Percentiles rank a stretch among this genome's conserved stretches.
Conservation (phyloP, 345 rosid species). For the Sonneratia alba region DNA sequence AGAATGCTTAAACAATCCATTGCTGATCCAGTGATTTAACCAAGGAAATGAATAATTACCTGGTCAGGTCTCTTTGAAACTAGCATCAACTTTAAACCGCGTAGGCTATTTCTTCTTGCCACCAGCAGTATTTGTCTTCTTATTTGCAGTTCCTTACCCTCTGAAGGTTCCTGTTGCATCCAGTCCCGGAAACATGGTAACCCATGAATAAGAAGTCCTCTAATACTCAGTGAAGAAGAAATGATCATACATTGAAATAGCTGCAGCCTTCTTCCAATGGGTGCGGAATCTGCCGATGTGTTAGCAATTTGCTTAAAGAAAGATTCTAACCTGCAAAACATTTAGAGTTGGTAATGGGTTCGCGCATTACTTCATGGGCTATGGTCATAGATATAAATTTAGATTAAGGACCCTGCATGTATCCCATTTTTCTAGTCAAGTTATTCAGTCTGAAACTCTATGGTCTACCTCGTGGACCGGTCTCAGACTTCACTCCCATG, state of each 20-base stretch:
- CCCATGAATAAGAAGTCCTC: background rate
- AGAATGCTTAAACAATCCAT: background rate
- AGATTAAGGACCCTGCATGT: too few species aligned
- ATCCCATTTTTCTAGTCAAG: too few species aligned
- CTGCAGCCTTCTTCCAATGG: slow-evolving; percentile 62
- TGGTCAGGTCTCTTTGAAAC: background rate
- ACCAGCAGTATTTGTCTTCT: slow-evolving; percentile 5
- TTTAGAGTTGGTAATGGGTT: slow-evolving; percentile 1
- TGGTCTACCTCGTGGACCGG: too few species aligned
- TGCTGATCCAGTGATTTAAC: background rate
- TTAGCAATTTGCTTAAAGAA: slow-evolving; percentile 65
- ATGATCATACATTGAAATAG: background rate
- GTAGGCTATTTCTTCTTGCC: slow-evolving; percentile 12
- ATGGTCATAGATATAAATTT: too few species aligned
- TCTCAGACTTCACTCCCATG: too few species aligned
- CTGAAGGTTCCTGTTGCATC: slow-evolving; percentile 7
- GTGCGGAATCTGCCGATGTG: slow-evolving; percentile 21
- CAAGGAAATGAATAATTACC: background rate
- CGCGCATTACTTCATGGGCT: slow-evolving; percentile 2
- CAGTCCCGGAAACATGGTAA: background rate
- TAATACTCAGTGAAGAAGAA: background rate
- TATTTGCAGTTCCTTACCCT: slow-evolving; percentile 2
- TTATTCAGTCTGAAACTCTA: too few species aligned
- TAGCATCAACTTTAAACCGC: background rate
- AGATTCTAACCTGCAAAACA: slow-evolving; percentile 50